Conservation (phyloP, 805 yeast species). For the Pichia kluyveri region DNA sequence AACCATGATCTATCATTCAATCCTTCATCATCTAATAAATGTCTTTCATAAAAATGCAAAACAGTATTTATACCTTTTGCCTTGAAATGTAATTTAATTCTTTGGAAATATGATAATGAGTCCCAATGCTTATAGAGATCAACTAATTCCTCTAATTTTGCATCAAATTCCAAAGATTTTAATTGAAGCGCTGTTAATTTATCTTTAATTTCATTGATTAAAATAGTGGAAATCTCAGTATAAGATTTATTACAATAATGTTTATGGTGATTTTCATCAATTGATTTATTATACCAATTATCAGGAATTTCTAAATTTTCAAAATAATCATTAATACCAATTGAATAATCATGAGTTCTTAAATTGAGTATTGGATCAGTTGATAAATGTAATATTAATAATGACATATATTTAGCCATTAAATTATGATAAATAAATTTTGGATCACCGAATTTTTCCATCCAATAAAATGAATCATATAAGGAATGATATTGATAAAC, state of each 20-base stretch:
- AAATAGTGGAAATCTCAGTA: background rate
- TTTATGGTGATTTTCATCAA: background rate
- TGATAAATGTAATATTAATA: slow-evolving; percentile 37
- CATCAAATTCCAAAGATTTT: slow-evolving; percentile 22
- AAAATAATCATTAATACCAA: slow-evolving; percentile 42
- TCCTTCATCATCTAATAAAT: slow-evolving; percentile 39
- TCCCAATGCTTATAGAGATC: slow-evolving; percentile 16
- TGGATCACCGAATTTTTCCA: slow-evolving; percentile 54
- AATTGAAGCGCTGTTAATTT: slow-evolving; percentile 19
- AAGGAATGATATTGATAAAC: slow-evolving; percentile 72
- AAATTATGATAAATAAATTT: slow-evolving; percentile 51
- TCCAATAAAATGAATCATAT: slow-evolving; percentile 68
- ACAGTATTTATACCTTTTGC: slow-evolving; percentile 29
- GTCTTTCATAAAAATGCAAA: slow-evolving; percentile 35
- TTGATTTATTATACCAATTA: slow-evolving; percentile 14
- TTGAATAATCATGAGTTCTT: slow-evolving; percentile 39
- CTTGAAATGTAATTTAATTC: slow-evolving; percentile 18
- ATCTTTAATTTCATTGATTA: slow-evolving; percentile 22
- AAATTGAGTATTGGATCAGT: slow-evolving; percentile 40
- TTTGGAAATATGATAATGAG: slow-evolving; percentile 18
- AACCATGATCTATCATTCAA: slow-evolving; percentile 46
- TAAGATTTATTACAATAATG: background rate
- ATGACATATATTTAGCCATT: slow-evolving; percentile 44
- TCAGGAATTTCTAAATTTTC: slow-evolving; percentile 21
- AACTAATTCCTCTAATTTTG: slow-evolving; percentile 14